Base-by-base conservation (phyloP, 306 rosid genomes). In the Quercus berberidifolia region DNA sequence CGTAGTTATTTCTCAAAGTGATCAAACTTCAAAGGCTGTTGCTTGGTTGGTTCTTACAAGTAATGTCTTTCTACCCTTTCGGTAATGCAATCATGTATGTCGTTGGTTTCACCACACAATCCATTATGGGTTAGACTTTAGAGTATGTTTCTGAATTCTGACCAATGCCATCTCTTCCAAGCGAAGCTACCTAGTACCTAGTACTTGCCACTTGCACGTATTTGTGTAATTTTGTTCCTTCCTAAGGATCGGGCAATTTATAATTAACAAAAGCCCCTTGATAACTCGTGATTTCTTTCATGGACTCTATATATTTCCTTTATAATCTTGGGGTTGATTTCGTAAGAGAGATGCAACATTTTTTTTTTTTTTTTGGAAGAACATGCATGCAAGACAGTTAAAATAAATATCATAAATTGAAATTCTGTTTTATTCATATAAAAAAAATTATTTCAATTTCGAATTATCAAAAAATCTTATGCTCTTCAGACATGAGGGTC, bases 91-190 rank as follows among this genome's bases (percentile, higher is more conserved):
- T 78, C 58, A 69, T 63, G 56, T 33, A 69, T 57, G 62, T 21
- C 28, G 58, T 31, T 31, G 54, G 49, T 59, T 68, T 80, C 72
- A 62, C 83, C 52, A 69, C 63, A 62, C 83, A 41, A 63, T 73
- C 82, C 31, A 74, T 10, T 63, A 28, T 51, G 71, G 31, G 14
- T 74, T 23, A 30, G 25, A 28, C 30, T 23, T 23, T 7, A 31
- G 57, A 81, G 65, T 8, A 55, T 43, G 71, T 21, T 46, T 63
- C 10, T 31, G 30, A 3, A 35, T 43, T 38, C 77, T 74, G 60
- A 19, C 12, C 11, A 57, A 2, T 78, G 51, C 75, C 74, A 78
- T 85, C 67, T 72, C 94, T 90, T 90, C 79, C 49, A 81, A 82
- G 89, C 31, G 58, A 90, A 88, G 89, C 80, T 81, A 83, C 46